Base-by-base conservation (phyloP, 345 rosid genomes). In the Eucalyptus pauciflora region DNA sequence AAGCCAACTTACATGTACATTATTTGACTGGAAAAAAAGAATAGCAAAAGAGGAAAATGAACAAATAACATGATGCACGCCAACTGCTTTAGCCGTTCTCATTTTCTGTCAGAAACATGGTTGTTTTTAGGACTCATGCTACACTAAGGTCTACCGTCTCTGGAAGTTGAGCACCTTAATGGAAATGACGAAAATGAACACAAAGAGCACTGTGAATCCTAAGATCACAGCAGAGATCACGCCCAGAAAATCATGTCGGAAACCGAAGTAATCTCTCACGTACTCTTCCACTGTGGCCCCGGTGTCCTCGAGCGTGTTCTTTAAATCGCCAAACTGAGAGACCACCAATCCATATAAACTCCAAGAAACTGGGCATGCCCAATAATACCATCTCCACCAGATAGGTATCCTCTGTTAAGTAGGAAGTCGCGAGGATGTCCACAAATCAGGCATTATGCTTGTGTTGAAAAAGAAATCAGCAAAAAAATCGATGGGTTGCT, bases 321-420 rank as follows among this genome's bases (percentile, higher is more conserved):
- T 56, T 24, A 56, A 56, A 56, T 56, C 62, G 62, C 62, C 62
- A 56, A 56, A 56, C 62, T 24, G 62, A 10, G 58, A 56, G 62
- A 56, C 62, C 62, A 56, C 62, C 29, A 56, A 56, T 56, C 62
- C 62, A 56, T 56, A 56, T 12, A 56, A 56, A 56, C 62, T 56
- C 62, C 62, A 56, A 56, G 62, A 22, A 56, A 56, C 27, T 56
- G 62, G 29, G 62, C 62, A 56, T 3, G 62, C 62, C 62, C 62
- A 56, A 56, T 24, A 56, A 13, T 56, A 56, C 62, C 62, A 56
- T 86, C 91, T 92, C 94, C 94, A 93, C 93, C 94, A 93, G 27
- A 90, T 86, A 4, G 94, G 94, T 1, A 93, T 93, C 79, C 89
- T 89, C 94, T 92, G 94, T 88, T 71, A 33, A 71, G 27, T 67